These are phyloP conservation scores for Penicillium expansum DNA, from an alignment of 2,329 filamentous ascomycete species.

Conservation along the genomic window DNA sequence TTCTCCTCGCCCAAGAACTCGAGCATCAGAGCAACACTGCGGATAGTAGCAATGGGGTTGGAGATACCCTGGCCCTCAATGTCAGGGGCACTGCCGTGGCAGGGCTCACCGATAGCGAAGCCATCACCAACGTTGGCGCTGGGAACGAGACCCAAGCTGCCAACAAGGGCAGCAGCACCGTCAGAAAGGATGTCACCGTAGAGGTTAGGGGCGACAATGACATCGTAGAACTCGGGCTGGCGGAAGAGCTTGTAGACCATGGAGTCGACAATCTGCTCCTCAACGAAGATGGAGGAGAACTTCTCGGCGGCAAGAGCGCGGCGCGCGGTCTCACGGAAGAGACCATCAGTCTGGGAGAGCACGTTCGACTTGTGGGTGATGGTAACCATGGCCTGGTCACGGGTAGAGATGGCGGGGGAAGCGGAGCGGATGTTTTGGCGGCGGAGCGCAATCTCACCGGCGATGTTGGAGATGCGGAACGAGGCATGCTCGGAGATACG, in stretches of 20 bases:
- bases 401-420: constrained; percentile 48
- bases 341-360: constrained; percentile 89
- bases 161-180: constrained; percentile 89
- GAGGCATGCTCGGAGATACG: constrained; percentile 85
- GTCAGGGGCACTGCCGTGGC: constrained; percentile 93
- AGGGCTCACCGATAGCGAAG: constrained; percentile 96
- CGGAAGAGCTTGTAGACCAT: constrained; percentile 99
- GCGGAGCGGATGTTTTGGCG: constrained; percentile 74
- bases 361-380: constrained; percentile 99
- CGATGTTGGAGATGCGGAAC: constrained; percentile 84
- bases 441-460: constrained; percentile 87
- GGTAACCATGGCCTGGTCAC: constrained; percentile 73
- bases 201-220: constrained; percentile 95
- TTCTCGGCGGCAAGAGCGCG: constrained; percentile 64
- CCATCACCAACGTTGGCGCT: constrained; percentile 91
- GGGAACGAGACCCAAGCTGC: constrained; percentile 86
- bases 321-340: constrained; percentile 81
- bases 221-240: constrained; percentile 91
- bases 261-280: constrained; percentile 98
- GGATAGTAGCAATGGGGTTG: constrained; percentile 92
- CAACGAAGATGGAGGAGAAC: constrained; percentile 67
- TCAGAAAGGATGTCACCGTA: constrained; percentile 98
- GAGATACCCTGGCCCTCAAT: constrained; percentile 91
- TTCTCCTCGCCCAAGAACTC: constrained; percentile 88
- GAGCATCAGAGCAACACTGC: constrained; percentile 90